Evolutionary conservation across 345 rosid genomes (phyloP), one percentile per base, ranked within the genome.

Genomic region (Dovyalis caffra): DNA sequence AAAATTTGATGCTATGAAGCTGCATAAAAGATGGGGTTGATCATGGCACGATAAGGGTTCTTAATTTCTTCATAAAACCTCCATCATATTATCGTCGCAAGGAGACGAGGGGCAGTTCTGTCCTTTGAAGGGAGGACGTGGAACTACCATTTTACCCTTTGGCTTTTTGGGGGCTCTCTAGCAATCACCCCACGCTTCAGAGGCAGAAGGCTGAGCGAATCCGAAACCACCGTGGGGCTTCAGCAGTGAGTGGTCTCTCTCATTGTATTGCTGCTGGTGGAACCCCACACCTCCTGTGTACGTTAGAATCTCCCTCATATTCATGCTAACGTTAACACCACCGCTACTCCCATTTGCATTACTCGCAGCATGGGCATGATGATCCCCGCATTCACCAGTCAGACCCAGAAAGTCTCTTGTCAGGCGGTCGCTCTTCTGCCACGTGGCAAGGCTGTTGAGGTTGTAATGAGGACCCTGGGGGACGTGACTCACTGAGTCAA

Each of bases 381-480:
- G 73, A 25, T 80, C 86, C 57, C 82, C 61, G 3, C 26, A 56
- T n/a, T 56, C 61, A 56, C 28, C 87, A 15, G 88, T 80, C 76
- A 92, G 84, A 35, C 97, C 93, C 71, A 92, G 89, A 78, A 90
- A 92, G 83, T 92, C 97, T 81, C 93, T 89, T 25, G 97, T 92
- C 80, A 89, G 76, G 70, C 79, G 80, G 77, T 85, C 97, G 78
- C 74, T 81, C 80, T 87, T 88, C 73, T 83, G 91, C 97, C 90
- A 90, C 83, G 88, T 79, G 75, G 86, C 74, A 2, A 88, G 76
- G 15, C 73, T 64, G n/a, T 77, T 84, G 15, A 81, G 71, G 82
- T 56, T 7, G 51, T 18, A 83, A 80, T 76, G 71, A 58, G 81
- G 81, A 60, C 70, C 82, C 29, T 83, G 74, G 4, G 61, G 66